Conservation (phyloP, 768 basidiomycete genomes). For the Mycena latifolia region DNA sequence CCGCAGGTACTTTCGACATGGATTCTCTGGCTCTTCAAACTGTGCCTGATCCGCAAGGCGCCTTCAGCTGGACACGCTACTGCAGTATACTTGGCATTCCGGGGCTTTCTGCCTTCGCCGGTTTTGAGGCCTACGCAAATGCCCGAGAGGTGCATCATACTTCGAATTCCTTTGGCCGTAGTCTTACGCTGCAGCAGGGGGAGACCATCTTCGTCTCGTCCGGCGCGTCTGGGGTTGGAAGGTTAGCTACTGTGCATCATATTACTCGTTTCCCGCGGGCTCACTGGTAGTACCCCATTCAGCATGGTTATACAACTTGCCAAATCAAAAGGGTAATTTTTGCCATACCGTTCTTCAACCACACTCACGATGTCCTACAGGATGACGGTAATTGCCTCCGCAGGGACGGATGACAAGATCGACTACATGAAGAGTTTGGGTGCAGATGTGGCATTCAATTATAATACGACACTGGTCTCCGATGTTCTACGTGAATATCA, state of each 20-base stretch:
- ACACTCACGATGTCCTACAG: too few species aligned
- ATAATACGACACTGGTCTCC: constrained; percentile 24
- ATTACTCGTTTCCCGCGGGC: too few species aligned
- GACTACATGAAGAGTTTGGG: too few species aligned
- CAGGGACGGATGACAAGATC: too few species aligned
- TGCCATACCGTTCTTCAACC: too few species aligned
- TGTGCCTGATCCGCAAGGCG: not conserved
- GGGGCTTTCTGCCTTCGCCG: not conserved
- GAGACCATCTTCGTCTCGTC: constrained; percentile 39
- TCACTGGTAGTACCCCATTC: too few species aligned
- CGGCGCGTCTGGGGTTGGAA: constrained; percentile 40
- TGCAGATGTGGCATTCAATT: constrained; percentile 44
- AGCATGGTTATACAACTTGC: too few species aligned
- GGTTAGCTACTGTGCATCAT: too few species aligned
- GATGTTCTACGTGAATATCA: constrained; percentile 43
- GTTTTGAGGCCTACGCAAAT: not conserved
- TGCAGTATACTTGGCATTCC: not conserved
- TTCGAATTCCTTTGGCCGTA: not conserved
- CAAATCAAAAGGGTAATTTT: too few species aligned
- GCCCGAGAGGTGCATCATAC: not conserved
- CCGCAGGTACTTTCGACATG: constrained; percentile 4
- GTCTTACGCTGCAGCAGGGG: too few species aligned
- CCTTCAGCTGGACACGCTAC: not conserved
- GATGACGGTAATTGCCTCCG: too few species aligned
- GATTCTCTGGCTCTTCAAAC: constrained; percentile 1